These are phyloP conservation scores for Gastrolobium bilobum DNA, from an alignment of 306 rosid genomes.

Conservation along the genomic window DNA sequence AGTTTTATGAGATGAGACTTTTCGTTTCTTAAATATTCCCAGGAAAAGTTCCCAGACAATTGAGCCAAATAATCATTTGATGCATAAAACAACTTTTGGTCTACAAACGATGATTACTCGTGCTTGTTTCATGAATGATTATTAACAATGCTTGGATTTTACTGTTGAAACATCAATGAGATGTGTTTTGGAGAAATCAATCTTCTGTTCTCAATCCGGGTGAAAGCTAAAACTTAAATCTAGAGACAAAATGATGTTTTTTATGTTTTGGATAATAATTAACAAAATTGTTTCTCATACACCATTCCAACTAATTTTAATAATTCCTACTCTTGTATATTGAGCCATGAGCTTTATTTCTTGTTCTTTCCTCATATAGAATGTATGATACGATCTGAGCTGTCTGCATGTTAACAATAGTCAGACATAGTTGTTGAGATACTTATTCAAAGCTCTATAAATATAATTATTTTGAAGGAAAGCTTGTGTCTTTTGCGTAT, in stretches of 20 bases:
- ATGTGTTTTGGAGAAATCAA: slow-evolving; percentile 23
- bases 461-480: slow-evolving; percentile 44
- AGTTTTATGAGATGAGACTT: not conserved
- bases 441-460: slow-evolving; percentile 25
- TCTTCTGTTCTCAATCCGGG: slow-evolving; percentile 12
- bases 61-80: slow-evolving; percentile 12
- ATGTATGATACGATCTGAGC: not conserved
- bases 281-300: slow-evolving; percentile 16
- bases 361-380: slow-evolving; percentile 25
- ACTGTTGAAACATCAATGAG: slow-evolving; percentile 17
- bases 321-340: slow-evolving; percentile 17
- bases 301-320: not conserved
- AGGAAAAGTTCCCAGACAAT: not conserved
- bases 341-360: not conserved
- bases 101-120: not conserved
- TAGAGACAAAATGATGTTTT: not conserved
- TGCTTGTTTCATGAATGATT: slow-evolving; percentile 5
- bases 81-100: slow-evolving; percentile 11
- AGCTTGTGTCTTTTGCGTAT: slow-evolving; percentile 40
- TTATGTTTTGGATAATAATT: not conserved
- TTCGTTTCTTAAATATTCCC: not conserved
- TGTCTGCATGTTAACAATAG: slow-evolving; percentile 18
- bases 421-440: slow-evolving; percentile 24
- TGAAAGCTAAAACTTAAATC: slow-evolving; percentile 21
- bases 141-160: slow-evolving; percentile 35